phyloP scores from a whole-genome alignment of 306 rosid genomes.

The Cucumis hystrix region DNA sequence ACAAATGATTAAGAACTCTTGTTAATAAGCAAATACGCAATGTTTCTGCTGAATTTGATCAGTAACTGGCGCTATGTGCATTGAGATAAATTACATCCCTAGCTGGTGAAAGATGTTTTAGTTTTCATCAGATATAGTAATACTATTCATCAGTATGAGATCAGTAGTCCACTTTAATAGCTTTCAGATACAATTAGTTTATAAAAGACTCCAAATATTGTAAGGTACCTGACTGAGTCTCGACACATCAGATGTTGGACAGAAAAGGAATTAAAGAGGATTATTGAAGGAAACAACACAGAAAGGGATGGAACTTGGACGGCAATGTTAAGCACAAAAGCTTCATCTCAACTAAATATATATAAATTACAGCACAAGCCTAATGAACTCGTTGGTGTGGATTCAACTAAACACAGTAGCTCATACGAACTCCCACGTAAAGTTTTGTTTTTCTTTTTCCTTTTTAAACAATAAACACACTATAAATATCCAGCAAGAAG shows the following conservation, averaged over 20 bases:
- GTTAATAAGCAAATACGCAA: not conserved
- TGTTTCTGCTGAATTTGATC: not conserved
- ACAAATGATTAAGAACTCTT: not conserved
- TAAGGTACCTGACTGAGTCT: not conserved
- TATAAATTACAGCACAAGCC: not conserved
- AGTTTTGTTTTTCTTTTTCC: not conserved
- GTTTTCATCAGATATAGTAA: not conserved
- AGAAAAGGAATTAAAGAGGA: not conserved
- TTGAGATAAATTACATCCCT: not conserved
- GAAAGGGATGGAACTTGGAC: not conserved
- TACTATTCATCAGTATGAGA: not conserved
- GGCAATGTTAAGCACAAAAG: not conserved
- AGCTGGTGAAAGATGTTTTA: not conserved
- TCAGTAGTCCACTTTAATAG: not conserved
- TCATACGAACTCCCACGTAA: not conserved
- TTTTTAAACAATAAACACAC: not conserved
- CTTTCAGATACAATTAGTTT: not conserved
- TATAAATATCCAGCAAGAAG: not conserved
- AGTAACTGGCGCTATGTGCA: not conserved
- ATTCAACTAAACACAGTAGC: not conserved
- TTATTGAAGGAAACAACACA: not conserved
- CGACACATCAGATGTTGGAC: not conserved
- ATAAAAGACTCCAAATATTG: not conserved
- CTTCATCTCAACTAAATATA: not conserved
- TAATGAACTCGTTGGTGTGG: not conserved